A percentile compares a stretch with the other conserved stretches of the same genome.
Conservation (phyloP, 805 yeast genomes). For the Wickerhamomyces kurtzmanii region DNA sequence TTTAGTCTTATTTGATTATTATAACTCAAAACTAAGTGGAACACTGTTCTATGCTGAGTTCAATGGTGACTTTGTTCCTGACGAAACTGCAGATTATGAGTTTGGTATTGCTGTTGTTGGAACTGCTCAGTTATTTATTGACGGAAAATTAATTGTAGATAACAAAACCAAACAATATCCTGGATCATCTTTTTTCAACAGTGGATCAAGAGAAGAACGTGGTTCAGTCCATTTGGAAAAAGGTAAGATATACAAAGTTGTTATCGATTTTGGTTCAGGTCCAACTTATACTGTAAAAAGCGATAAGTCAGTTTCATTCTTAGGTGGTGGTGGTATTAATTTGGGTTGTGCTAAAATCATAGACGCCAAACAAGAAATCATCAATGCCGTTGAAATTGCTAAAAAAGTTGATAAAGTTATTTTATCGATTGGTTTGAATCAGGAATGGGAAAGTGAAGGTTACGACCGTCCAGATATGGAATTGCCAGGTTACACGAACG, state of each 20-base stretch:
- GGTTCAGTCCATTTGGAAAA: conserved; percentile 27
- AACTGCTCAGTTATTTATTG: conserved; percentile 43
- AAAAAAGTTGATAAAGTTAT: conserved; percentile 41
- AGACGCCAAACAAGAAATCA: conserved; percentile 21
- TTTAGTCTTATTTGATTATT: conserved; percentile 20
- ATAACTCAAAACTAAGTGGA: conserved; percentile 10
- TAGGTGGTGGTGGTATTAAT: conserved; percentile 25
- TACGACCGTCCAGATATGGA: conserved; percentile 42
- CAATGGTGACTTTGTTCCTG: conserved; percentile 36
- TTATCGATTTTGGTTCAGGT: conserved; percentile 42
- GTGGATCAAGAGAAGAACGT: conserved; percentile 43
- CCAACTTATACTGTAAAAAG: conserved; percentile 21
- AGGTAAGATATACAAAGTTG: conserved; percentile 35
- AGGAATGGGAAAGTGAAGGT: conserved; percentile 56
- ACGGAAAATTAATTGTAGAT: conserved; percentile 44
- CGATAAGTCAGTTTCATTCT: conserved; percentile 11
- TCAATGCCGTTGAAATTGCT: conserved; percentile 38
- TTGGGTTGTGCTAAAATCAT: conserved; percentile 22
- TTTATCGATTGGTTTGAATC: conserved; percentile 39
- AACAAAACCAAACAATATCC: conserved; percentile 39
- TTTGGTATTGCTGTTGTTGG: conserved; percentile 46
- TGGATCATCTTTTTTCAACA: conserved; percentile 42
- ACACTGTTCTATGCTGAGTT: conserved; percentile 33
- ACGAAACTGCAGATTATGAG: conserved; percentile 35
- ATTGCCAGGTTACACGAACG: conserved; percentile 39